Evolutionary conservation across 177 flowering plant species (phyloP), one percentile per base, ranked within the genome.

Genomic region (Vitis hybrid): DNA sequence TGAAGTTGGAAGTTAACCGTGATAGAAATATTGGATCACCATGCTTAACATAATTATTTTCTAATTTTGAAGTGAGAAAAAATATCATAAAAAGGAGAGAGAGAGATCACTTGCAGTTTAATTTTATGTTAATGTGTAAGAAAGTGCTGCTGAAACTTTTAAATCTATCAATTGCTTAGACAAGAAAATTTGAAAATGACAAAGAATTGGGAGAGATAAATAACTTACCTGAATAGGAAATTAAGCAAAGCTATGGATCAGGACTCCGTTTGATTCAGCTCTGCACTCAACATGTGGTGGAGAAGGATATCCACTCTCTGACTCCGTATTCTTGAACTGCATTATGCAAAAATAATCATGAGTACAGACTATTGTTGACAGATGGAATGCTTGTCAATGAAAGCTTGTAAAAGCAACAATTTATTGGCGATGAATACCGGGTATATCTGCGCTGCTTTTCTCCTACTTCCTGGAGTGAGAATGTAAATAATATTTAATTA

Each of bases 231-330:
- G 65, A 65, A 60, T 15, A 17, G 62, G 32, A 60, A 30, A 52
- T 58, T 13, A 55, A 32, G 58, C 70, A 13, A 71, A 62, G 8
- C 72, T 79, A 73, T n/a, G 77, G 15, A 26, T 54, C 54, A 32
- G 57, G 61, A 45, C 19, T 77, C 66, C 14, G 70, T 62, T 73
- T 84, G 60, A 64, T 69, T 62, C 74, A 91, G 79, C 82, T 91
- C 96, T 10, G 88, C 71, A 65, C 96, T 85, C 73, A 91, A 74
- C 82, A 94, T 94, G 50, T 81, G 94, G 83, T 94, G 98, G 50
- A 94, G 96, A 71, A 94, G 94, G 6, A 66, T 59, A 72, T 94
- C 96, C 63, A 94, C 91, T 69, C 89, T 85, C 62, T 82, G 95
- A 77, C 91, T 91, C 56, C 96, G 78, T n/a, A 87, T 70, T 73